phyloP scores from a whole-genome alignment of 352 stramenopile species.

The Globisporangium apiculatum region DNA sequence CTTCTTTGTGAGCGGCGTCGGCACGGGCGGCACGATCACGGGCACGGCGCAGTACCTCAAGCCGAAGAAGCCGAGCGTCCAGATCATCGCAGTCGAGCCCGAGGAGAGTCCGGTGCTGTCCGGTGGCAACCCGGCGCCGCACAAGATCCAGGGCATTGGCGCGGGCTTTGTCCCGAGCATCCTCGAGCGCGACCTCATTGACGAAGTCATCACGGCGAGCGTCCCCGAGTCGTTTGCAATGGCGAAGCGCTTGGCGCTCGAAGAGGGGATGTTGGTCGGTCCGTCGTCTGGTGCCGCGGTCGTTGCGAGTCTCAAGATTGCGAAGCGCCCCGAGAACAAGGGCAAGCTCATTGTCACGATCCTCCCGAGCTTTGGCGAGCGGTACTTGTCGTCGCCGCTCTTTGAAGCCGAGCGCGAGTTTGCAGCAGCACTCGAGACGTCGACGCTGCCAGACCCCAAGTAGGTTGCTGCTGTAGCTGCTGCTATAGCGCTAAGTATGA shows the following conservation, averaged over 20 bases:
- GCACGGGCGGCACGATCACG: constrained; percentile 84
- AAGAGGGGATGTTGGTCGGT: constrained; percentile 84
- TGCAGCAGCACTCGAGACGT: constrained; percentile 55
- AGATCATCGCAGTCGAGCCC: constrained; percentile 82
- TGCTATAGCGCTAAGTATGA: no score
- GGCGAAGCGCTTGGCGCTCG: constrained; percentile 76
- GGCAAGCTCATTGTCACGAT: constrained; percentile 89
- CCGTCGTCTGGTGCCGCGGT: constrained; percentile 86
- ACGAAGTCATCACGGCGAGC: constrained; percentile 85
- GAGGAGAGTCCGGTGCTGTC: constrained; percentile 82
- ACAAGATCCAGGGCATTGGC: constrained; percentile 87
- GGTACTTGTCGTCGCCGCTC: constrained; percentile 73
- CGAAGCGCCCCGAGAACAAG: constrained; percentile 68
- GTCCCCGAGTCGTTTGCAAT: constrained; percentile 81
- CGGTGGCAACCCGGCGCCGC: constrained; percentile 64
- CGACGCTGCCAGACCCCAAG: constrained; percentile 22
- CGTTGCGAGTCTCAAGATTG: constrained; percentile 74
- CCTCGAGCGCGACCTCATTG: constrained; percentile 74
- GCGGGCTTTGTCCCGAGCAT: constrained; percentile 81
- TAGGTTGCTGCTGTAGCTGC: background rate
- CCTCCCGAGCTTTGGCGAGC: constrained; percentile 88
- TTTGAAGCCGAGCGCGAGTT: constrained; percentile 78
- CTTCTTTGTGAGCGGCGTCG: constrained; percentile 85
- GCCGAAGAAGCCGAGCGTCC: constrained; percentile 72
- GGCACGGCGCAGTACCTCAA: constrained; percentile 85